These are phyloP conservation scores for Vanrija pseudolonga DNA, from an alignment of 1,284 basidiomycete species.

Conservation along the genomic window DNA sequence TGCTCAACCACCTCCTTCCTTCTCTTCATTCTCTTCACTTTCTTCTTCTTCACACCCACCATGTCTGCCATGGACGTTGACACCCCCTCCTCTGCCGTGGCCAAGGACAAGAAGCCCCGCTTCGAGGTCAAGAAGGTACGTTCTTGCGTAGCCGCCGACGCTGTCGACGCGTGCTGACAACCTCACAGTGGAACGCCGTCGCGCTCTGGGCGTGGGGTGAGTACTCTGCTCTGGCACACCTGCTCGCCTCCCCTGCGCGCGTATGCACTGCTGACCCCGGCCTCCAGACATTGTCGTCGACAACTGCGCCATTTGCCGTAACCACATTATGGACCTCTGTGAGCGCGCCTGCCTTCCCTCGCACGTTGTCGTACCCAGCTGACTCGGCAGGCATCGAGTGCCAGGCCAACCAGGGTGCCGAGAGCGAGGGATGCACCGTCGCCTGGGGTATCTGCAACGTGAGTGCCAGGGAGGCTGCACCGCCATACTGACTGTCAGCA, in stretches of 20 bases:
- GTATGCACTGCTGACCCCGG: slow-evolving; percentile 18
- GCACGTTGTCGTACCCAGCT: neutral
- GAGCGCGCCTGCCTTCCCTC: slow-evolving; percentile 41
- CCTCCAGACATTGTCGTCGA: slow-evolving; percentile 83
- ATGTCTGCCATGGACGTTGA: slow-evolving; percentile 53
- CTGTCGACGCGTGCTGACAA: slow-evolving; percentile 6
- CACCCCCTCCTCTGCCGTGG: slow-evolving; percentile 12
- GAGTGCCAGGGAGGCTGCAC: slow-evolving; percentile 36
- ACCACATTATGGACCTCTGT: slow-evolving; percentile 99
- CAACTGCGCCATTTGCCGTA: slow-evolving; percentile 93
- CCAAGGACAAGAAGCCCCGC: slow-evolving; percentile 58
- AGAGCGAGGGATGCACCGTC: slow-evolving; percentile 92
- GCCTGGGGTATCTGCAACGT: slow-evolving; percentile 99
- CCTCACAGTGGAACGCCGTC: slow-evolving; percentile 85
- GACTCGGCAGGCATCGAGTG: slow-evolving; percentile 84
- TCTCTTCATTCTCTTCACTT: neutral
- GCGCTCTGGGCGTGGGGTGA: slow-evolving; percentile 94
- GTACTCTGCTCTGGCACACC: too few species aligned
- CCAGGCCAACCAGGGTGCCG: slow-evolving; percentile 97
- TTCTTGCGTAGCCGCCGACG: neutral
- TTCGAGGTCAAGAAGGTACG: slow-evolving; percentile 95
- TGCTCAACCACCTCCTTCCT: too few species aligned
- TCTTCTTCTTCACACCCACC: neutral
- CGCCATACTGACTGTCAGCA: slow-evolving; percentile 58
- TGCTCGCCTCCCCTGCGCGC: neutral